Evolutionary conservation across 2,329 filamentous ascomycete genomes (phyloP).

Genomic region (Paracoccidioides brasiliensis): DNA sequence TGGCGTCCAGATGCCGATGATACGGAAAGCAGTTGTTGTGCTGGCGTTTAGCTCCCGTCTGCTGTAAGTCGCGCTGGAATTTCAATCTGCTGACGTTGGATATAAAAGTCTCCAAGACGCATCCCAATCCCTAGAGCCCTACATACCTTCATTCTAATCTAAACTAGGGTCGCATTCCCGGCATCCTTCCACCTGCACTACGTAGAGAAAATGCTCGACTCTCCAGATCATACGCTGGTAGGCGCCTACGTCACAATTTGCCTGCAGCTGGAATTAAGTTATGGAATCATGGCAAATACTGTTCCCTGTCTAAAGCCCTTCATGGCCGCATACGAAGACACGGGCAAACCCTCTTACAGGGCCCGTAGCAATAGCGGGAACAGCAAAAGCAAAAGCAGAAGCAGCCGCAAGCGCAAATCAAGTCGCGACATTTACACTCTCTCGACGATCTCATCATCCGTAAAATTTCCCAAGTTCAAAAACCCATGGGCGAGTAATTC

Average conservation of each 20-base stretch:
- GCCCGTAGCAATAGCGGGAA: not conserved
- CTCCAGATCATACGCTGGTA: slow-evolving; percentile 26
- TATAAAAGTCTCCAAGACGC: not conserved
- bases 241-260: slow-evolving; percentile 24
- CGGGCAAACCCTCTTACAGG: slow-evolving; percentile 2
- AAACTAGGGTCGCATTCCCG: slow-evolving; percentile 28
- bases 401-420: not conserved
- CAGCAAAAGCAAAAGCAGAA: not conserved
- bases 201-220: slow-evolving; percentile 18
- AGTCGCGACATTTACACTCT: not conserved
- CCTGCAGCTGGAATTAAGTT: slow-evolving; percentile 31
- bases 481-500: not conserved
- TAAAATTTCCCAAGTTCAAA: not conserved
- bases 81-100: not conserved
- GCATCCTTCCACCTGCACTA: slow-evolving; percentile 28
- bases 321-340: slow-evolving; percentile 23
- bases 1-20: slow-evolving; percentile 25
- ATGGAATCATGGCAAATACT: slow-evolving; percentile 30
- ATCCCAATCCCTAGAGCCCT: not conserved
- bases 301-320: slow-evolving; percentile 35
- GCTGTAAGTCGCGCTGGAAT: slow-evolving; percentile 18
- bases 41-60: slow-evolving; percentile 31
- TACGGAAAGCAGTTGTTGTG: slow-evolving; percentile 29
- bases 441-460: not conserved
- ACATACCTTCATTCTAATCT: not conserved